Conservation (phyloP, 768 basidiomycete genomes). For the Strobilomyces echinocephalus region DNA sequence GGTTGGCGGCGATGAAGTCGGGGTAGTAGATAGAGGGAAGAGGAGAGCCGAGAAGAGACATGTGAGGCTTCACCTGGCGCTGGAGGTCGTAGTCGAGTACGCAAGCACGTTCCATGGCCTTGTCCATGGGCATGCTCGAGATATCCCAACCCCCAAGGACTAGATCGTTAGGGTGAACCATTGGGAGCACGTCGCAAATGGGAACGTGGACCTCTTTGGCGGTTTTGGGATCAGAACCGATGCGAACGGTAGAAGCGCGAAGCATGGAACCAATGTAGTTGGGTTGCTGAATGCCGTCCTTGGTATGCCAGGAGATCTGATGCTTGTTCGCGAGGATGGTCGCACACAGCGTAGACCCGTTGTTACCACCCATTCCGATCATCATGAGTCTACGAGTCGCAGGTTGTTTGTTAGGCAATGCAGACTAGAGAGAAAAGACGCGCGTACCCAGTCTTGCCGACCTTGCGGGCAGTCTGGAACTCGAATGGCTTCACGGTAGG, state of each 20-base stretch:
- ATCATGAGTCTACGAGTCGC: constrained; percentile 83
- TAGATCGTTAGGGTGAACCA: too few relatives aligned
- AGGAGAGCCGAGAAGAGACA: constrained; percentile 76
- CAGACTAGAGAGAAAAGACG: constrained; percentile 4
- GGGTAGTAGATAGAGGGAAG: constrained; percentile 96
- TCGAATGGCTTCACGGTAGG: constrained; percentile 80
- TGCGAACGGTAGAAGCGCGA: constrained; percentile 89
- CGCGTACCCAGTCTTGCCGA: constrained; percentile 88
- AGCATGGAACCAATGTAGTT: constrained; percentile 98
- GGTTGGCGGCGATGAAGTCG: constrained; percentile 97
- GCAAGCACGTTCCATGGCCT: constrained; percentile 89
- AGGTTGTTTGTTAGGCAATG: background rate
- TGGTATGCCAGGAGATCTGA: constrained; percentile 92
- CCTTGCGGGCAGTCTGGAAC: constrained; percentile 84
- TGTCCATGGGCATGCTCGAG: constrained; percentile 76
- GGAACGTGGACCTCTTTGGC: constrained; percentile 93
- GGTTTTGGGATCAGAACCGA: constrained; percentile 74
- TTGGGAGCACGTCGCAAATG: constrained; percentile 52
- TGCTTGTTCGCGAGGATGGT: constrained; percentile 88
- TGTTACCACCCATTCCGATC: constrained; percentile 96
- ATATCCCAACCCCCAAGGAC: constrained; percentile 57
- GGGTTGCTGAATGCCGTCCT: constrained; percentile 85
- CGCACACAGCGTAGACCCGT: constrained; percentile 76
- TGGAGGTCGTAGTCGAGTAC: constrained; percentile 97
- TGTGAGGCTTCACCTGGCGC: constrained; percentile 85